Evolutionary conservation across 495 filamentous ascomycete species (phyloP).

Genomic region (Aspergillus affinis): DNA sequence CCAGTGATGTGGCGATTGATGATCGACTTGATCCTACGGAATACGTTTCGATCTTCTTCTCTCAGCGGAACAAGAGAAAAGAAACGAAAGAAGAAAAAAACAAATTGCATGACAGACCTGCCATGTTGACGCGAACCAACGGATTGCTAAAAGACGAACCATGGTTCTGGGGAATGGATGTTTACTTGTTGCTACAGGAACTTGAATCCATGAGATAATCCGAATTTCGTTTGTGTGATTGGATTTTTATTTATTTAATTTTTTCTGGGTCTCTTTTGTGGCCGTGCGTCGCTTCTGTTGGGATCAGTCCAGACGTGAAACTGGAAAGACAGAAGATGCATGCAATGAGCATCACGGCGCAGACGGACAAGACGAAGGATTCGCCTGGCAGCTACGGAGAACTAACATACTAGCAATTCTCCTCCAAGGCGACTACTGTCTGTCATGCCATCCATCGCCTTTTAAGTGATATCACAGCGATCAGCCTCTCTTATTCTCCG

Average conservation of each 20-base stretch:
- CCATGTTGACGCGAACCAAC: background rate
- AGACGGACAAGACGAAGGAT: no score
- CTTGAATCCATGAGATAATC: constrained; percentile 1
- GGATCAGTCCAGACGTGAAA: no score
- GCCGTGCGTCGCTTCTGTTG: background rate
- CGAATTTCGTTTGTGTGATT: background rate
- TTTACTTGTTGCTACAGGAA: constrained; percentile 10
- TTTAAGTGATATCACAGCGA: constrained; percentile 15
- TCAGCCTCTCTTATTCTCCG: constrained; percentile 20
- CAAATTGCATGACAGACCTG: background rate
- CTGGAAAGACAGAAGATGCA: no score
- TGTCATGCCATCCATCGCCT: constrained; percentile 12
- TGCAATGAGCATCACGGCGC: no score
- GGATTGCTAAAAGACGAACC: background rate
- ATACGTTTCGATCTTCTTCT: background rate
- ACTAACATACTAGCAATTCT: no score
- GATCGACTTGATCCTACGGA: background rate
- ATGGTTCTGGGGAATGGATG: background rate
- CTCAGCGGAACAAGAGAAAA: background rate
- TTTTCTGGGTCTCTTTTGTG: background rate
- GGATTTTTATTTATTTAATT: background rate
- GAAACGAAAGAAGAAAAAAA: background rate
- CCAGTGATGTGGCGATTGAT: no score
- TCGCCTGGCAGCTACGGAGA: no score
- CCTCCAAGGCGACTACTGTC: background rate